Base-by-base conservation (phyloP, 106 monocot species). In the Hemerocallis citrina region DNA sequence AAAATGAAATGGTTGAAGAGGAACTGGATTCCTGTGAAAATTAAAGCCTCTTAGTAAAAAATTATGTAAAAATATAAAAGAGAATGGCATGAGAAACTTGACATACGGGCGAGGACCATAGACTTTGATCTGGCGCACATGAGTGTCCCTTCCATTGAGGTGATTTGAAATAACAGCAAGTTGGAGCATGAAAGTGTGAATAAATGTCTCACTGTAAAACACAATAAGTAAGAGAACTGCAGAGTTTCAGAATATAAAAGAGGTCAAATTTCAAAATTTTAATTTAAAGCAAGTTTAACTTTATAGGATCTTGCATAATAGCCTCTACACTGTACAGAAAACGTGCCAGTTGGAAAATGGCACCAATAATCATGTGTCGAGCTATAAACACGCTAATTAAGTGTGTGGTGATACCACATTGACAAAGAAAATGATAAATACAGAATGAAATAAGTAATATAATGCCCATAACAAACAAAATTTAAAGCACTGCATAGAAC, bases 171-270 rank as follows among this genome's bases (percentile, higher is more conserved):
- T 66, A 33, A 96, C 62, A 30, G 79, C 91, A 59, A 96, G 59
- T 74, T 96, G 96, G 46, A 96, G 89, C 96, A 96, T 96, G 76
- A 96, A 96, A 41, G 96, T 96, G 72, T 87, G 75, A 42, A 91
- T 87, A 63, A 91, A 96, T 55, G 84, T 74, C 48, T 96, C 96
- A 7, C 96, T 91, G 72, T 59, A 68, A 40, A 29, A 44, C 6
- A 9, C 54, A 47, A 9, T 29, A 55, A 27, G n/a, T n/a, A 71
- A 61, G 52, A 40, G 54, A 17, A 36, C 1, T 29, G n/a, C 40
- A 39, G 36, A 11, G 1, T n/a, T n/a, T n/a, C n/a, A n/a, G n/a
- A n/a, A n/a, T n/a, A n/a, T n/a, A n/a, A n/a, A n/a, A n/a, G n/a
- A n/a, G n/a, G n/a, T n/a, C n/a, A n/a, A n/a, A 54, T 30, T 31